phyloP scores from a whole-genome alignment of 202 grass and related monocot species.

The Saccharum hybrid region DNA sequence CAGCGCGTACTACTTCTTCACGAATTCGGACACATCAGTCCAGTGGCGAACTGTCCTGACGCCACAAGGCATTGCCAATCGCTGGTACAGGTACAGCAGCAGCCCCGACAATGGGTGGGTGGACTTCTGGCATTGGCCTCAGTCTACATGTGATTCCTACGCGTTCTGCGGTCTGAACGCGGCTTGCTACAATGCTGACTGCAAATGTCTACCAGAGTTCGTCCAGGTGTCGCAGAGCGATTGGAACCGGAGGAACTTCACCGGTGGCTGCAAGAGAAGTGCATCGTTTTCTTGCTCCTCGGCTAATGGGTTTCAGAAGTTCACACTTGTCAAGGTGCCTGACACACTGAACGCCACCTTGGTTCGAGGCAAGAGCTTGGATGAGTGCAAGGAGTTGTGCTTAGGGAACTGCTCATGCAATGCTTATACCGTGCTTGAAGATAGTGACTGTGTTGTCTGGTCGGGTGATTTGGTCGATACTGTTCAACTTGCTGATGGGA shows the following conservation, averaged over 20 bases:
- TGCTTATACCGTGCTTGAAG: slow-evolving; percentile 19
- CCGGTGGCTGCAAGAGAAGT: slow-evolving; percentile 34
- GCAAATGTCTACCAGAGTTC: slow-evolving; percentile 28
- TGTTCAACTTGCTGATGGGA: slow-evolving; percentile 15
- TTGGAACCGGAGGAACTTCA: slow-evolving; percentile 33
- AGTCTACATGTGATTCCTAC: background rate
- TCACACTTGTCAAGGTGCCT: slow-evolving; percentile 38
- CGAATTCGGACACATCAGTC: background rate
- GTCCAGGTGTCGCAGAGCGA: slow-evolving; percentile 1
- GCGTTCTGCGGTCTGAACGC: slow-evolving; percentile 33
- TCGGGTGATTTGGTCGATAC: slow-evolving; percentile 44
- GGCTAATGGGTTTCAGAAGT: background rate
- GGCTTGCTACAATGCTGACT: background rate
- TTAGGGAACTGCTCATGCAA: slow-evolving; percentile 38
- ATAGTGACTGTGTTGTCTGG: slow-evolving; percentile 37
- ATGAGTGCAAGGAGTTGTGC: slow-evolving; percentile 31
- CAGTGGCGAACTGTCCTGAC: slow-evolving; percentile 1
- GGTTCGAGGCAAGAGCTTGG: slow-evolving; percentile 2
- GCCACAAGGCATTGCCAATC: slow-evolving; percentile 9
- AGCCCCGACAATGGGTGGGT: no score
- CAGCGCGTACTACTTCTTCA: no score
- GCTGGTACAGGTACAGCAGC: background rate
- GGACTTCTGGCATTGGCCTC: background rate
- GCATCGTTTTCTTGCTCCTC: slow-evolving; percentile 22
- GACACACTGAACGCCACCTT: slow-evolving; percentile 43